Evolutionary conservation across 2,329 filamentous ascomycete genomes (phyloP).

Genomic region (Monosporascus sp.): DNA sequence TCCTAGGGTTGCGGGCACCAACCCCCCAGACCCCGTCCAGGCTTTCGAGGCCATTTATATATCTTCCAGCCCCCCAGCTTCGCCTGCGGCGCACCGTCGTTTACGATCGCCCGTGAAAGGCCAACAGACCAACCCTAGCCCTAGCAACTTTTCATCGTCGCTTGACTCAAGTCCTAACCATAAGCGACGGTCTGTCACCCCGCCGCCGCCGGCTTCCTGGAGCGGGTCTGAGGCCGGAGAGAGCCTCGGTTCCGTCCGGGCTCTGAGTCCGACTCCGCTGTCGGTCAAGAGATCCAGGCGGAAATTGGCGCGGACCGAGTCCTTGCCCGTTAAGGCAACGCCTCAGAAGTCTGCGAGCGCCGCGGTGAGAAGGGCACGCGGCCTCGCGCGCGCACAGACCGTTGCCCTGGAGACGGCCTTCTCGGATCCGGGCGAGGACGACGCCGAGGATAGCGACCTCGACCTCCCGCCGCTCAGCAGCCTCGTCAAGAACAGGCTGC

Average conservation of each 20-base stretch:
- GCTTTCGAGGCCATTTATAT: conserved; percentile 36
- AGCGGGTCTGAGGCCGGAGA: not conserved
- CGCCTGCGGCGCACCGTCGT: conserved; percentile 23
- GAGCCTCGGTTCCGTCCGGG: not conserved
- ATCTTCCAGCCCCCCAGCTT: conserved; percentile 38
- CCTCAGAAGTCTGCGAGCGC: not conserved
- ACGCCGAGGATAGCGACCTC: conserved; percentile 5
- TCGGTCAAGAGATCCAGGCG: conserved; percentile 12
- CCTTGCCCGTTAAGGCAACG: conserved; percentile 15
- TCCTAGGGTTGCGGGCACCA: conserved; percentile 13
- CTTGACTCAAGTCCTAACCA: conserved; percentile 5
- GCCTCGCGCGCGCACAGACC: conserved; percentile 16
- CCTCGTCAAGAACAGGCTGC: conserved; percentile 7
- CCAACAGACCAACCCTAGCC: not conserved
- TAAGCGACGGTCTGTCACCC: conserved; percentile 13
- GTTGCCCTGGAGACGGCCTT: conserved; percentile 10
- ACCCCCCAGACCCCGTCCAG: conserved; percentile 13
- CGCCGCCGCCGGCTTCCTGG: conserved; percentile 1
- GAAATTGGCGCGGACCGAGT: conserved; percentile 25
- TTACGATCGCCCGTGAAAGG: conserved; percentile 1
- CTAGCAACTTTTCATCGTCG: conserved; percentile 1
- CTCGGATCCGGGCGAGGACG: conserved; percentile 14
- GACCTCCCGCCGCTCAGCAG: conserved; percentile 22
- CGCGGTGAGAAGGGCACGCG: conserved; percentile 1
- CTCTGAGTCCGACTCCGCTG: conserved; percentile 11